A percentile compares a stretch with the other conserved stretches of the same genome.
phyloP scores from a whole-genome alignment of 495 filamentous ascomycete species.

The Annulohypoxylon nitens region DNA sequence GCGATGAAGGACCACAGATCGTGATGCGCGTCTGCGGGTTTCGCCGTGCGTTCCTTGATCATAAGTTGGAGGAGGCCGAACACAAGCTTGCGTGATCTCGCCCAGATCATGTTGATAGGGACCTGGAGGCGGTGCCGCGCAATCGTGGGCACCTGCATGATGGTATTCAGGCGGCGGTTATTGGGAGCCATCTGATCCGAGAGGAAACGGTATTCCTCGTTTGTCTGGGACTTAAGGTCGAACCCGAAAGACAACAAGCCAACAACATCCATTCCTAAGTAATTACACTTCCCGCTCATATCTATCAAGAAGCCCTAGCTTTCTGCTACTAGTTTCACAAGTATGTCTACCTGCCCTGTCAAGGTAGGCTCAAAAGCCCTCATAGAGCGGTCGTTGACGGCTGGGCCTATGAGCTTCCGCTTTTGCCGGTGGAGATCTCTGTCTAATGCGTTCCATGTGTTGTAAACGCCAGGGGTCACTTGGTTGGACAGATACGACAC shows the following conservation, averaged over 20 bases:
- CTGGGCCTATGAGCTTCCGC: conserved; percentile 31
- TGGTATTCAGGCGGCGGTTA: conserved; percentile 18
- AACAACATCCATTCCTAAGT: conserved; percentile 28
- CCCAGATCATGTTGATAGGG: conserved; percentile 1
- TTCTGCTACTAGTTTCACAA: conserved; percentile 14
- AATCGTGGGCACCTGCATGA: conserved; percentile 32
- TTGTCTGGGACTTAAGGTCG: conserved; percentile 16
- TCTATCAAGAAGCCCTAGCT: conserved; percentile 34
- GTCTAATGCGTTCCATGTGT: conserved; percentile 25
- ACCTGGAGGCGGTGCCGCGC: conserved; percentile 15
- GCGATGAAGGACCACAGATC: conserved; percentile 54
- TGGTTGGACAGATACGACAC: conserved; percentile 3
- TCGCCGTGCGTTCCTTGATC: conserved; percentile 24
- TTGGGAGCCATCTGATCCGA: conserved; percentile 31
- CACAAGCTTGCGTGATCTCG: neutral
- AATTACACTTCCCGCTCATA: conserved; percentile 13
- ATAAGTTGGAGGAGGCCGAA: conserved; percentile 31
- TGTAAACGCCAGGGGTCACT: conserved; percentile 9
- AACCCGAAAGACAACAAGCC: conserved; percentile 34
- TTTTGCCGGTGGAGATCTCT: conserved; percentile 20
- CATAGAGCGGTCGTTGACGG: conserved; percentile 34
- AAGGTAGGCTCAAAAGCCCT: conserved; percentile 39
- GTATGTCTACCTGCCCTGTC: conserved; percentile 26
- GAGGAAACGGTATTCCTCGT: conserved; percentile 31
- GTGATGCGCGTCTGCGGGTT: conserved; percentile 27